A percentile compares a stretch with the other conserved stretches of the same genome.
Conservation (phyloP, 305 asterid species). For the Fraxinus sp. region DNA sequence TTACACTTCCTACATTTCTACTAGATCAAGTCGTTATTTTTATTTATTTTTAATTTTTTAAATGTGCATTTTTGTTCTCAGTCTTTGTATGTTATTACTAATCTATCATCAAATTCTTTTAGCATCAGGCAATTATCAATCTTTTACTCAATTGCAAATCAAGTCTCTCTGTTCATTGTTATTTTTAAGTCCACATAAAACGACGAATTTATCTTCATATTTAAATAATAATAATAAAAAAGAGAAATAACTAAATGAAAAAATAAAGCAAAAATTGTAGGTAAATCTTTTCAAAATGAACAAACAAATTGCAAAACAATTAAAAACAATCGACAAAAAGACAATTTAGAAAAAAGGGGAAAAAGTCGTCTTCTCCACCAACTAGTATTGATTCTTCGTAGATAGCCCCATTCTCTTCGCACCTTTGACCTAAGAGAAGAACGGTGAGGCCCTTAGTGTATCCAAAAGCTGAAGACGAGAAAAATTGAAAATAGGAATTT, state of each 20-base stretch:
- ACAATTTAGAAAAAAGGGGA: too few relatives aligned
- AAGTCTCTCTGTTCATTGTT: too few relatives aligned
- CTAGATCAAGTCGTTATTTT: not conserved
- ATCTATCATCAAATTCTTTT: not conserved
- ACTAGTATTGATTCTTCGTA: not conserved
- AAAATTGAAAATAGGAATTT: constrained; percentile 23
- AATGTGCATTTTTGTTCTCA: not conserved
- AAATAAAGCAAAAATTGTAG: not conserved
- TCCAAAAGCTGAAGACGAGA: constrained; percentile 91
- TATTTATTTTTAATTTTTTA: too few relatives aligned
- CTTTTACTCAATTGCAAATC: not conserved
- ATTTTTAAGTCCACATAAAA: too few relatives aligned
- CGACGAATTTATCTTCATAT: not conserved
- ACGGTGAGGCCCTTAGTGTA: constrained; percentile 88
- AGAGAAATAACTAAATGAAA: not conserved
- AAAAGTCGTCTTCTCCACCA: too few relatives aligned
- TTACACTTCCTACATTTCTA: not conserved
- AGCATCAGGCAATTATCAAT: not conserved
- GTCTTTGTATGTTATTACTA: not conserved
- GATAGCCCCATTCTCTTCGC: constrained; percentile 60
- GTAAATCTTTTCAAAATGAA: not conserved
- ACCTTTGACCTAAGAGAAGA: constrained; percentile 71
- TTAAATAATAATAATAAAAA: too few relatives aligned
- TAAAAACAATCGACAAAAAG: not conserved
- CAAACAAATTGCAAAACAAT: not conserved